These are phyloP conservation scores for Globomyces sp. DNA, from an alignment of 371 early-diverging fungal genomes.

Conservation along the genomic window DNA sequence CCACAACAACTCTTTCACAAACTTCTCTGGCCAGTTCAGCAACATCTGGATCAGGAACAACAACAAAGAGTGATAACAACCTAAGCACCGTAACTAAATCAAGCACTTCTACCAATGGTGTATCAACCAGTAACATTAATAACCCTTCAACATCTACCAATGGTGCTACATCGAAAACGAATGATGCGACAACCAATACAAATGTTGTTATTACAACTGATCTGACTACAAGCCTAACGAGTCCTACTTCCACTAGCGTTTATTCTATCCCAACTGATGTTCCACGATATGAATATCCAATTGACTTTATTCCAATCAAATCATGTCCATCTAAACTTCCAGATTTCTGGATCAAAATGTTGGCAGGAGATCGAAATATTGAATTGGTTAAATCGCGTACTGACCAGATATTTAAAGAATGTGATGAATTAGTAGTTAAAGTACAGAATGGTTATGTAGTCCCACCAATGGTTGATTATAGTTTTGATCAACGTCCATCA, in stretches of 20 bases:
- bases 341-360: conserved; percentile 6
- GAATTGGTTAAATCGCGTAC: no score
- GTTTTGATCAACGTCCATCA: no score
- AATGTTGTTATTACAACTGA: not conserved
- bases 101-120: not conserved
- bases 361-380: not conserved
- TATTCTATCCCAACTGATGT: not conserved
- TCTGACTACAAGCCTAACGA: not conserved
- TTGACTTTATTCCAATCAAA: not conserved
- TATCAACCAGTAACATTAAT: not conserved
- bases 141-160: not conserved
- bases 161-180: not conserved
- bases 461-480: no score
- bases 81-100: not conserved
- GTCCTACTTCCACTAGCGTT: not conserved
- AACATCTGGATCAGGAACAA: not conserved
- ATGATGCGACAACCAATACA: not conserved
- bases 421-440: no score
- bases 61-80: not conserved
- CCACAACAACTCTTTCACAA: not conserved
- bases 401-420: no score
- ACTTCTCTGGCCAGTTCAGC: not conserved
- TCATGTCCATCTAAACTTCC: not conserved
- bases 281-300: not conserved
- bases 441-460: no score